A percentile compares a stretch with the other conserved stretches of the same genome.
These are phyloP conservation scores for Actinidia polygama DNA, from an alignment of 179 eudicot species.

Conservation along the genomic window DNA sequence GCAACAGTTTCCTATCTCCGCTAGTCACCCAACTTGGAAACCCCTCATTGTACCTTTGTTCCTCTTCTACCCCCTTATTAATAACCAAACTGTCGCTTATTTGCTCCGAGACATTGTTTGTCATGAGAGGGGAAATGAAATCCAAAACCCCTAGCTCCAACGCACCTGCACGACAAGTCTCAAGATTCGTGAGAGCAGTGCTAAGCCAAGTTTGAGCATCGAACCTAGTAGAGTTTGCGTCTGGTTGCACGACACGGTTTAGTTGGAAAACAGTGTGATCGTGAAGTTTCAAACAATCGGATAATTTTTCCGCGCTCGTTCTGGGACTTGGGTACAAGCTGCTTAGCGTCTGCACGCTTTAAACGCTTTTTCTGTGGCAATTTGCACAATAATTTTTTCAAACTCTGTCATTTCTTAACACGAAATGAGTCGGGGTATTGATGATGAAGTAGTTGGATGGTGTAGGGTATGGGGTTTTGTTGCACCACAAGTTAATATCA, in stretches of 20 bases:
- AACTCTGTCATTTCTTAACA: constrained; percentile 41
- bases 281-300: constrained; percentile 45
- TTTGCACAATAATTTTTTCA: constrained; percentile 39
- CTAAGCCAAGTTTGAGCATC: constrained; percentile 86
- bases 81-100: constrained; percentile 69
- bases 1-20: constrained; percentile 36
- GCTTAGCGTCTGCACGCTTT: constrained; percentile 27
- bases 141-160: constrained; percentile 43
- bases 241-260: constrained; percentile 43
- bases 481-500: constrained; percentile 38
- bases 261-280: constrained; percentile 48
- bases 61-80: constrained; percentile 30
- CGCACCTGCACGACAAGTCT: constrained; percentile 51
- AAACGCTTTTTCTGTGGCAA: constrained; percentile 43
- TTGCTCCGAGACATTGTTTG: constrained; percentile 59
- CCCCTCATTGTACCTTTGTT: constrained; percentile 6
- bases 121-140: constrained; percentile 37
- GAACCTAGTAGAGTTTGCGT: constrained; percentile 27
- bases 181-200: constrained; percentile 61
- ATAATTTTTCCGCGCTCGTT: constrained; percentile 23
- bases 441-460: constrained; percentile 42
- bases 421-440: background rate
- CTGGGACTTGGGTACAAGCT: constrained; percentile 23
- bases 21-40: constrained; percentile 43
- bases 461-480: constrained; percentile 49